Percentiles rank a stretch among this genome's conserved stretches.
These are phyloP conservation scores for Hanseniaspora singularis DNA, from an alignment of 805 yeast genomes.

Conservation along the genomic window DNA sequence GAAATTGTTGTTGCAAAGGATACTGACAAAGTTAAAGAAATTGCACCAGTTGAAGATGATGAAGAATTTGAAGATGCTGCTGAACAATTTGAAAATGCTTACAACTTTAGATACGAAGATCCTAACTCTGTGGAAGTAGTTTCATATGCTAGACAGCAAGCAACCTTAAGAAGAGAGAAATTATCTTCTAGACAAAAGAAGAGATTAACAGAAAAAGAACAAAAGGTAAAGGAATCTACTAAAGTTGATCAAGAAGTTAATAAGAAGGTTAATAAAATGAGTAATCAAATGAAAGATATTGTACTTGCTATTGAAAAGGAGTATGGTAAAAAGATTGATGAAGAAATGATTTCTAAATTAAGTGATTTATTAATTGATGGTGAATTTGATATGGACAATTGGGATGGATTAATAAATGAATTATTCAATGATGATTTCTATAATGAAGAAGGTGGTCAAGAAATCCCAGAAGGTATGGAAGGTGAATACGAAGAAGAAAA, in stretches of 20 bases:
- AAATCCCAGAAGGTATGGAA: slow-evolving; percentile 48
- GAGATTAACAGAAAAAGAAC: slow-evolving; percentile 58
- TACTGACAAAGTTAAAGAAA: slow-evolving; percentile 21
- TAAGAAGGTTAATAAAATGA: slow-evolving; percentile 15
- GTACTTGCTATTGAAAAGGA: slow-evolving; percentile 33
- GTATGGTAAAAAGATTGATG: slow-evolving; percentile 40
- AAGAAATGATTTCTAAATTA: slow-evolving; percentile 48
- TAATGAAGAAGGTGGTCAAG: slow-evolving; percentile 31
- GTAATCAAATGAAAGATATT: slow-evolving; percentile 52
- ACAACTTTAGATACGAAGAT: slow-evolving; percentile 90
- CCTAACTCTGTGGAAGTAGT: slow-evolving; percentile 82
- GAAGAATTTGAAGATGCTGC: slow-evolving; percentile 87
- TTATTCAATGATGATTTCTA: slow-evolving; percentile 79
- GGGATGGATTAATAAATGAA: slow-evolving; percentile 79
- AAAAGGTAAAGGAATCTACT: slow-evolving; percentile 44
- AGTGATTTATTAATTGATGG: slow-evolving; percentile 74
- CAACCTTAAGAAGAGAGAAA: slow-evolving; percentile 74
- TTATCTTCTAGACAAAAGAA: slow-evolving; percentile 65
- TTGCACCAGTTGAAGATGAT: slow-evolving; percentile 38
- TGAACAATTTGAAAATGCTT: slow-evolving; percentile 81
- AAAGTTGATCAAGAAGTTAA: slow-evolving; percentile 67
- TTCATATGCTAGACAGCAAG: slow-evolving; percentile 88
- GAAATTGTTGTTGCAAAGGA: slow-evolving; percentile 38
- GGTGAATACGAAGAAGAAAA: slow-evolving; percentile 31
- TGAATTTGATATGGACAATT: slow-evolving; percentile 79